Conservation (phyloP, 495 filamentous ascomycete species). For the Aspergillus asperescens region DNA sequence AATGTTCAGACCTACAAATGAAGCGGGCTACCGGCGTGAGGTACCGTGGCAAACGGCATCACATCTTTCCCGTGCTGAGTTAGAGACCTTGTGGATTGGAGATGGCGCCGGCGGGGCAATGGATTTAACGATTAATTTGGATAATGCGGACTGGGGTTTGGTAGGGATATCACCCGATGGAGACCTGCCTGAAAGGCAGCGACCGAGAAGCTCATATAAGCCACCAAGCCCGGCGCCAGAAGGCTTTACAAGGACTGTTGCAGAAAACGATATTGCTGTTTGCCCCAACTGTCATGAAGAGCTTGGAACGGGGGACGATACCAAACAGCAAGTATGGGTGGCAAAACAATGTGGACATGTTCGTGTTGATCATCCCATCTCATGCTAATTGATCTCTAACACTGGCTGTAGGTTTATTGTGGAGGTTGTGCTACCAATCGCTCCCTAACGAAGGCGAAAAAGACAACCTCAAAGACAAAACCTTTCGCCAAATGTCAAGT, state of each 20-base stretch:
- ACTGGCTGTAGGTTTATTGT: conserved; percentile 57
- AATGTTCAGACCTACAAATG: neutral
- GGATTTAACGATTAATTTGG: conserved; percentile 26
- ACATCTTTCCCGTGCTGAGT: conserved; percentile 4
- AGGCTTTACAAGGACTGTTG: conserved; percentile 61
- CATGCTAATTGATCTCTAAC: conserved; percentile 1
- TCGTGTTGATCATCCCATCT: conserved; percentile 28
- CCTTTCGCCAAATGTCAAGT: conserved; percentile 50
- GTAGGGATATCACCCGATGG: conserved; percentile 18
- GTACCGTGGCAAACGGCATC: conserved; percentile 11
- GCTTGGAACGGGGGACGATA: conserved; percentile 54
- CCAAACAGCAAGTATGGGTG: conserved; percentile 67
- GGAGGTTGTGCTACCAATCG: conserved; percentile 59
- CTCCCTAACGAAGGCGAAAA: conserved; percentile 34
- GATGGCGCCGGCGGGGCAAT: conserved; percentile 10
- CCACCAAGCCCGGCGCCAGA: conserved; percentile 51
- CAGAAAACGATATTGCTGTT: conserved; percentile 57
- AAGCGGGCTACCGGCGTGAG: conserved; percentile 13
- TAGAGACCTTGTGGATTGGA: conserved; percentile 22
- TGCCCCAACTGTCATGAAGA: conserved; percentile 71
- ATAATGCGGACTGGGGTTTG: conserved; percentile 10
- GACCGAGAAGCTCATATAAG: conserved; percentile 50
- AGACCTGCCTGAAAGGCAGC: conserved; percentile 22
- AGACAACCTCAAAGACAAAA: conserved; percentile 24
- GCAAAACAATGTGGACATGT: conserved; percentile 73